Percentiles rank a stretch among this genome's conserved stretches.
Evolutionary conservation across 1,139 yeast species (phyloP).

Genomic region (Kodamaea sp.): DNA sequence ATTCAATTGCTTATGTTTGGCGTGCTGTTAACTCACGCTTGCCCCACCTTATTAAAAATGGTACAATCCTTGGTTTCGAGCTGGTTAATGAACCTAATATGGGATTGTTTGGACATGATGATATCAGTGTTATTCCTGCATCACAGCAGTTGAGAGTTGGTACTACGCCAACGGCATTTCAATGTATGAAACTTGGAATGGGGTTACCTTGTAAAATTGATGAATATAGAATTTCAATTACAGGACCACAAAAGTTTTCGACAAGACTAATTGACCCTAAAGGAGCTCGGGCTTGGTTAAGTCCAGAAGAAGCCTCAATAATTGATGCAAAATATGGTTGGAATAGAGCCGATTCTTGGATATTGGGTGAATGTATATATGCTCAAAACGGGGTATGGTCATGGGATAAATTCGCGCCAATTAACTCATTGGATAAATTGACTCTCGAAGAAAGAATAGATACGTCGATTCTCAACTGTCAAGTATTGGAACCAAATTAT

Average conservation of each 20-base stretch:
- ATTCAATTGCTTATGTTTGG: slow-evolving; percentile 56
- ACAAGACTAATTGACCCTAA: slow-evolving; percentile 57
- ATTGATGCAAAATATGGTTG: slow-evolving; percentile 69
- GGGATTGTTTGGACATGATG: slow-evolving; percentile 56
- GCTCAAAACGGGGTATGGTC: slow-evolving; percentile 75
- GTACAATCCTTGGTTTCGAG: slow-evolving; percentile 71
- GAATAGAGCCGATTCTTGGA: slow-evolving; percentile 62
- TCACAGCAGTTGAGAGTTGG: slow-evolving; percentile 59
- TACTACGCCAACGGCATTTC: slow-evolving; percentile 64
- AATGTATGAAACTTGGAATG: slow-evolving; percentile 63
- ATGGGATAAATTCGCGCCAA: slow-evolving; percentile 24
- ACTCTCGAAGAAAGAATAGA: neutral
- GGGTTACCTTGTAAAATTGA: slow-evolving; percentile 68
- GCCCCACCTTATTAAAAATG: slow-evolving; percentile 53
- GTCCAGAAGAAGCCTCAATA: slow-evolving; percentile 30
- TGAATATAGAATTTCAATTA: slow-evolving; percentile 57
- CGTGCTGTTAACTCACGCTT: slow-evolving; percentile 40
- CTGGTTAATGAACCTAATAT: slow-evolving; percentile 81
- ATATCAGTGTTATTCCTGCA: slow-evolving; percentile 47
- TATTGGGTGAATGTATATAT: slow-evolving; percentile 73
- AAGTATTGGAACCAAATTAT: slow-evolving; percentile 1
- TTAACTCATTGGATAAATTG: slow-evolving; percentile 1
- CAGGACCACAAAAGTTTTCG: slow-evolving; percentile 71
- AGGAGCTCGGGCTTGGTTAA: slow-evolving; percentile 69
- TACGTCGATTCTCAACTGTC: neutral